phyloP scores from a whole-genome alignment of 1,284 basidiomycete genomes.

The Sporisorium iseilematis-ciliati region DNA sequence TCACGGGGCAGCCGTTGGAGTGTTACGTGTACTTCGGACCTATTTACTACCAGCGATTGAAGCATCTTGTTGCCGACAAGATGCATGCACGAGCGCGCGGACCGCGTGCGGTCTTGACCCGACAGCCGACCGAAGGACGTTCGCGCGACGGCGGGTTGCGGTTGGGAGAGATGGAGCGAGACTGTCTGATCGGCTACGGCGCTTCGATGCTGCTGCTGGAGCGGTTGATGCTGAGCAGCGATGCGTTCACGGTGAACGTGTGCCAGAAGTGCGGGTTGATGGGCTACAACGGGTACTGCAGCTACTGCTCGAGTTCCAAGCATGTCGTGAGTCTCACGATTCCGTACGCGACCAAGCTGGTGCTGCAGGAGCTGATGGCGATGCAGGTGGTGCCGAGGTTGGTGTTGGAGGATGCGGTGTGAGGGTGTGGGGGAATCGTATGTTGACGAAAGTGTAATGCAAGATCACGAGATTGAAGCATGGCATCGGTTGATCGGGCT shows the following conservation, averaged over 20 bases:
- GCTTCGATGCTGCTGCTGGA: conserved; percentile 95
- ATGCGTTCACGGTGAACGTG: conserved; percentile 93
- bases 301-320: conserved; percentile 89
- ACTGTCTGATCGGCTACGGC: conserved; percentile 74
- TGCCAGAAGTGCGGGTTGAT: conserved; percentile 94
- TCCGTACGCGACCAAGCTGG: conserved; percentile 94
- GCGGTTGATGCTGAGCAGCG: conserved; percentile 92
- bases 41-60: conserved; percentile 85
- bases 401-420: conserved; percentile 66
- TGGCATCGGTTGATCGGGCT: too few relatives aligned
- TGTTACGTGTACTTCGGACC: conserved; percentile 98
- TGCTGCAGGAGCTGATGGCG: conserved; percentile 89
- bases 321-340: conserved; percentile 96
- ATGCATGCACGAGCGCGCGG: conserved; percentile 92
- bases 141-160: conserved; percentile 96
- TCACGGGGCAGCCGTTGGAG: conserved; percentile 95
- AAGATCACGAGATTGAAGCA: too few relatives aligned
- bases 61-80: conserved; percentile 89
- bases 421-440: too few relatives aligned
- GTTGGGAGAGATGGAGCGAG: conserved; percentile 98
- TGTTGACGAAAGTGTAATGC: too few relatives aligned
- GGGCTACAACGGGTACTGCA: conserved; percentile 79
- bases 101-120: conserved; percentile 93
- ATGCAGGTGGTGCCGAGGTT: conserved; percentile 72
- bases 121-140: conserved; percentile 97